phyloP scores from a whole-genome alignment of 2,329 filamentous ascomycete genomes.

The Verticillium tricorpus region DNA sequence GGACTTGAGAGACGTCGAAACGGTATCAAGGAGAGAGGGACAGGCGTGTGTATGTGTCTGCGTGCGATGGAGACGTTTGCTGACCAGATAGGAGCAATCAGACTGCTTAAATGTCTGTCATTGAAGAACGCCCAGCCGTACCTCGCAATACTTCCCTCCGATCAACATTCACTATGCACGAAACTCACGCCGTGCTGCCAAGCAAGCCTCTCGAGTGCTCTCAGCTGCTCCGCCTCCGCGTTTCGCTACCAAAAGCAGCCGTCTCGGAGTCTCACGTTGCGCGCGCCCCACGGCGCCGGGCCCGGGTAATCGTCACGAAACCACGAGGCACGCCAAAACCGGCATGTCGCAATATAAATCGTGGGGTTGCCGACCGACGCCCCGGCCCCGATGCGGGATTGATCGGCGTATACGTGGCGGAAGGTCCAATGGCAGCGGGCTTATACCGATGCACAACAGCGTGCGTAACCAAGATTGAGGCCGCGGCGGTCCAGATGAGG shows the following conservation, averaged over 20 bases:
- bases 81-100: neutral
- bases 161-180: neutral
- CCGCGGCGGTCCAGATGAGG: neutral
- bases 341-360: neutral
- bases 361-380: neutral
- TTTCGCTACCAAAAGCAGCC: neutral
- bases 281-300: neutral
- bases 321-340: neutral
- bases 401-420: neutral
- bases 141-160: too few relatives aligned
- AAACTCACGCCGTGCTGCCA: neutral
- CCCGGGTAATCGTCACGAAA: neutral
- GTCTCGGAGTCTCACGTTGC: neutral
- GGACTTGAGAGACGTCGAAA: neutral
- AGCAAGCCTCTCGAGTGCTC: neutral
- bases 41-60: too few relatives aligned
- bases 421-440: neutral
- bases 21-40: too few relatives aligned
- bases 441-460: neutral
- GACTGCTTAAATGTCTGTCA: neutral
- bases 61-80: too few relatives aligned
- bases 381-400: neutral
- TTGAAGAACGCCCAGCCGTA: too few relatives aligned
- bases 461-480: neutral
- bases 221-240: neutral